Percentiles rank a stretch among this genome's conserved stretches.
Evolutionary conservation across 768 basidiomycete genomes (phyloP).

Genomic region (Lentinula detonsa): DNA sequence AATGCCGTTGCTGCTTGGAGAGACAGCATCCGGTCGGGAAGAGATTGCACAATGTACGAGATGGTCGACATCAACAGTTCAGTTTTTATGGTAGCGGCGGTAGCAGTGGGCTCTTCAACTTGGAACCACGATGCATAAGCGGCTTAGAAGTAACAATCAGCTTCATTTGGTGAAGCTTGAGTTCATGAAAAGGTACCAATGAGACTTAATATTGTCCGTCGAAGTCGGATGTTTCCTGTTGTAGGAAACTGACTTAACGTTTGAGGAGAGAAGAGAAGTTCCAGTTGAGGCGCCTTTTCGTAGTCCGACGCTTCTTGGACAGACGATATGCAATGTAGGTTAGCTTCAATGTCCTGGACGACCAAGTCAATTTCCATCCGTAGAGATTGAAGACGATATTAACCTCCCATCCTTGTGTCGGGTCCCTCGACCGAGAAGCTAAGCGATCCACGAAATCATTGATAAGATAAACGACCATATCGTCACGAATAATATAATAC

Average conservation of each 20-base stretch:
- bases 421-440: slow-evolving; percentile 29
- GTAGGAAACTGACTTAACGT: slow-evolving; percentile 67
- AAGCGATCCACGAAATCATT: slow-evolving; percentile 56
- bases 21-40: slow-evolving; percentile 59
- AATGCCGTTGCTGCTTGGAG: slow-evolving; percentile 76
- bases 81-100: slow-evolving; percentile 21
- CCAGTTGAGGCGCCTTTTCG: slow-evolving; percentile 45
- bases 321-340: slow-evolving; percentile 79
- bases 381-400: slow-evolving; percentile 5
- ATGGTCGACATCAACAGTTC: slow-evolving; percentile 60
- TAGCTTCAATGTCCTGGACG: slow-evolving; percentile 76
- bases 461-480: slow-evolving; percentile 72
- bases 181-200: slow-evolving; percentile 50
- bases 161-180: neutral
- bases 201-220: slow-evolving; percentile 67
- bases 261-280: slow-evolving; percentile 64
- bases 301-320: slow-evolving; percentile 80
- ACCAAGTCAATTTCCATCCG: neutral
- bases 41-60: slow-evolving; percentile 62
- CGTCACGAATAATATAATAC: slow-evolving; percentile 81
- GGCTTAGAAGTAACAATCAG: slow-evolving; percentile 29
- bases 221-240: slow-evolving; percentile 55
- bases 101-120: slow-evolving; percentile 36
- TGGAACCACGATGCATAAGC: slow-evolving; percentile 75
- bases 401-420: slow-evolving; percentile 67